phyloP scores from a whole-genome alignment of 192 early-diverging fungal genomes.

The Coemansia sp. region DNA sequence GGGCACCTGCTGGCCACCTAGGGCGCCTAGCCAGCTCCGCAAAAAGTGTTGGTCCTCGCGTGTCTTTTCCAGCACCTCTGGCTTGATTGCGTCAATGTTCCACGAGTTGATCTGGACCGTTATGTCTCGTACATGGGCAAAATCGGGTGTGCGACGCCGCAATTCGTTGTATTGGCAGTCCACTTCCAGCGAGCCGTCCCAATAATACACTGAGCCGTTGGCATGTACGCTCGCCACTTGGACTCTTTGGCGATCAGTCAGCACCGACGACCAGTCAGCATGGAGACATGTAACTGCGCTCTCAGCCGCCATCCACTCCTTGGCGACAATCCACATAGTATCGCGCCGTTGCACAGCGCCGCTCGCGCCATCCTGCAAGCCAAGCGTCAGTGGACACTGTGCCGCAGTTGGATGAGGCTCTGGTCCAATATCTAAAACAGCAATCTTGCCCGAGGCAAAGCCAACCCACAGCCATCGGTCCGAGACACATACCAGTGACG shows the following conservation, averaged over 20 bases:
- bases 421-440: conserved; percentile 34
- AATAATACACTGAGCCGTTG: conserved; percentile 51
- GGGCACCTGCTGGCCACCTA: conserved; percentile 63
- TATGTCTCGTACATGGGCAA: conserved; percentile 66
- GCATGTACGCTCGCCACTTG: conserved; percentile 53
- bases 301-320: conserved; percentile 45
- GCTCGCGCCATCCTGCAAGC: conserved; percentile 8
- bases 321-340: conserved; percentile 38
- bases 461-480: conserved; percentile 55
- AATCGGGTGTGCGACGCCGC: conserved; percentile 63
- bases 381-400: conserved; percentile 23
- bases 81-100: conserved; percentile 94
- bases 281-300: conserved; percentile 31
- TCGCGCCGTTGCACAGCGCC: conserved; percentile 16
- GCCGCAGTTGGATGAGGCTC: conserved; percentile 13
- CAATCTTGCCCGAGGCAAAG: conserved; percentile 36
- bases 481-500: conserved; percentile 43
- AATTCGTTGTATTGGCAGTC: conserved; percentile 63
- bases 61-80: conserved; percentile 68
- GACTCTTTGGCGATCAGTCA: conserved; percentile 35
- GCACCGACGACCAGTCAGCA: conserved; percentile 51
- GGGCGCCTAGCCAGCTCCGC: conserved; percentile 38
- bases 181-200: conserved; percentile 48
- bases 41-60: conserved; percentile 44
- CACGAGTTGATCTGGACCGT: conserved; percentile 85